These are phyloP conservation scores for Marasmius fiardii DNA, from an alignment of 1,284 basidiomycete genomes.

Conservation along the genomic window DNA sequence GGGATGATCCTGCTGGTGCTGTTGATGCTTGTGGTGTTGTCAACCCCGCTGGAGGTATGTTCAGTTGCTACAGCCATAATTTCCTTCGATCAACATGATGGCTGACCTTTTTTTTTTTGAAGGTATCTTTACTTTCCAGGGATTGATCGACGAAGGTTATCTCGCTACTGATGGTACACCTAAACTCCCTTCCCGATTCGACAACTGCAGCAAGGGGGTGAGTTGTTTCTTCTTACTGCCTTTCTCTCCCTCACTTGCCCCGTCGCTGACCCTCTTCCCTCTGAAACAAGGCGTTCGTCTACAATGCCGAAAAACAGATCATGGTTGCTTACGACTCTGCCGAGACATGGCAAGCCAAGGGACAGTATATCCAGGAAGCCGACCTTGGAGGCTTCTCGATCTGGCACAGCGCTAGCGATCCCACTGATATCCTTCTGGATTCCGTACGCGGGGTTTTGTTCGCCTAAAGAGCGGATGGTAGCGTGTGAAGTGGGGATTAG, in stretches of 20 bases:
- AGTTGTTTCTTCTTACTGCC: slow-evolving; percentile 22
- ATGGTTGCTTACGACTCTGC: slow-evolving; percentile 63
- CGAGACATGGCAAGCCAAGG: slow-evolving; percentile 54
- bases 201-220: slow-evolving; percentile 54
- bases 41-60: slow-evolving; percentile 17
- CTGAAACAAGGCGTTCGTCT: slow-evolving; percentile 71
- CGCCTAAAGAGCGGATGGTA: too few relatives aligned
- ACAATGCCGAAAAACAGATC: slow-evolving; percentile 44
- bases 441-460: too few relatives aligned
- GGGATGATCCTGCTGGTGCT: slow-evolving; percentile 39
- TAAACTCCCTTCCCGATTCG: slow-evolving; percentile 37
- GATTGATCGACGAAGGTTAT: slow-evolving; percentile 40
- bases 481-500: too few relatives aligned
- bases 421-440: slow-evolving; percentile 44
- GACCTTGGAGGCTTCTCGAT: slow-evolving; percentile 52
- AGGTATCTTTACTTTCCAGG: slow-evolving; percentile 47
- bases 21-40: slow-evolving; percentile 39
- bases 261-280: slow-evolving; percentile 1
- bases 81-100: too few relatives aligned
- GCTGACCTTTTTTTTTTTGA: too few relatives aligned
- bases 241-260: neutral
- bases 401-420: slow-evolving; percentile 59
- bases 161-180: slow-evolving; percentile 38
- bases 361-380: slow-evolving; percentile 41
- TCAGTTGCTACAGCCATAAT: too few relatives aligned